Evolutionary conservation across 768 basidiomycete genomes (phyloP), one percentile per base, ranked within the genome.

Genomic region (Naganishia antarctica): DNA sequence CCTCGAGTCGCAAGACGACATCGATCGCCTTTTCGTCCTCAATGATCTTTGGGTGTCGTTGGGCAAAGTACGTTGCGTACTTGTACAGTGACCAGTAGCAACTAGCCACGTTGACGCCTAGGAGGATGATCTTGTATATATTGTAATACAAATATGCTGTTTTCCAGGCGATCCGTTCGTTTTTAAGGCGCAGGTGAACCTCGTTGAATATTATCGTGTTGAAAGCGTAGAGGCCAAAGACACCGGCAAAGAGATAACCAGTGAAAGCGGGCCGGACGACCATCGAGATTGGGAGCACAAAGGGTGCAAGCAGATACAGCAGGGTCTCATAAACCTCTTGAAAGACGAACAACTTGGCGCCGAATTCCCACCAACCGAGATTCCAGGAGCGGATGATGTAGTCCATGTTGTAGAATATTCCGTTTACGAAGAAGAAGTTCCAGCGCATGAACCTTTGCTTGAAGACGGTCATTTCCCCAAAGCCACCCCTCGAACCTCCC

Each of bases 361-460:
- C 59, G 59, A 60, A 7, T 28, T 60, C 59, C 59, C 59, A 60
- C 59, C 59, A 60, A n/a, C 59, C 59, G 32, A 60, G 59, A 29
- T 46, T 44, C 59, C 59, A 60, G 21, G 59, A 60, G 13, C 59
- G 59, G n/a, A 60, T 15, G 21, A 60, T 60, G 21, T 60, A 60
- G 43, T 60, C 59, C 43, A 60, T 28, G 21, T 60, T 60, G 46
- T 60, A 60, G 4, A 28, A 43, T 23, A 60, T 60, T 15, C 59
- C 59, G 25, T 43, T 60, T 2, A 60, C 59, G 26, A 60, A 60
- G 28, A 60, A 60, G 28, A 60, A 60, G 43, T 60, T 60, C 59
- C 59, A 60, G 41, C 59, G 59, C 43, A 60, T 29, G 21, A 60
- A 60, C 43, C 59, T 23, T 43, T 60, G 59, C 43, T 60, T 60